A percentile compares a stretch with the other conserved stretches of the same genome.
phyloP scores from a whole-genome alignment of 116 monocot genomes.

The Cymodocea nodosa region DNA sequence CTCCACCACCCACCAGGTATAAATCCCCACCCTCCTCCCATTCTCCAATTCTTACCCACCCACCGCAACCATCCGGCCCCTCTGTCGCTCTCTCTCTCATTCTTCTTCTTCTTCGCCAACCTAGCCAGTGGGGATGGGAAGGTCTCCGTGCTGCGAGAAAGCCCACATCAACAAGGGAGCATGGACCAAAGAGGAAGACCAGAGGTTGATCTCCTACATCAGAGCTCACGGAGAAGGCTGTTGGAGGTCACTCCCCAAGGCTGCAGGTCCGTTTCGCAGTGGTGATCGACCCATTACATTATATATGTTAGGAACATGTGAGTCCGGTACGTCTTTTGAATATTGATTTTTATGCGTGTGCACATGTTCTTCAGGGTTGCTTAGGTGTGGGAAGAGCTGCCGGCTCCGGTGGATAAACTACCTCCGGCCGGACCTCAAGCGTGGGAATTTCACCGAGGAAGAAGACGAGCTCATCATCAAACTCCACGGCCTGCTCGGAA shows the following conservation, averaged over 20 bases:
- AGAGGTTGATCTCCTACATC: conserved; percentile 72
- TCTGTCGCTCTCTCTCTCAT: background rate
- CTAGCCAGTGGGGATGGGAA: conserved; percentile 32
- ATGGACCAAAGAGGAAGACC: conserved; percentile 96
- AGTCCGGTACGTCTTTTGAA: conserved; percentile 10
- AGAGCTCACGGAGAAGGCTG: conserved; percentile 86
- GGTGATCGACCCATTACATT: too few relatives aligned
- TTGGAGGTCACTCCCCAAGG: conserved; percentile 93
- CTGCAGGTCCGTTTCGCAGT: conserved; percentile 74
- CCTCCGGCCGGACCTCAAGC: conserved; percentile 83
- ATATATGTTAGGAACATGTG: too few relatives aligned
- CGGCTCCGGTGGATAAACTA: conserved; percentile 95
- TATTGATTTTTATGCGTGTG: background rate
- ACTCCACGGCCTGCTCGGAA: conserved; percentile 72
- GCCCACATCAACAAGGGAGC: conserved; percentile 92
- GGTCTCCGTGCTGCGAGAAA: conserved; percentile 94
- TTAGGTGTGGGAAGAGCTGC: conserved; percentile 90
- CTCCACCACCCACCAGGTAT: conserved; percentile 2
- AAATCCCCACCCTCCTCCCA: conserved; percentile 7
- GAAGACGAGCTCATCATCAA: conserved; percentile 91
- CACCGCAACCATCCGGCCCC: background rate
- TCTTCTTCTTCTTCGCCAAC: background rate
- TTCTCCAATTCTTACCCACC: background rate
- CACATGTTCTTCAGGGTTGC: conserved; percentile 25
- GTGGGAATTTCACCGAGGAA: conserved; percentile 71